Evolutionary conservation across 176 grass and related monocot genomes (phyloP).

Genomic region (Chloris gayana): DNA sequence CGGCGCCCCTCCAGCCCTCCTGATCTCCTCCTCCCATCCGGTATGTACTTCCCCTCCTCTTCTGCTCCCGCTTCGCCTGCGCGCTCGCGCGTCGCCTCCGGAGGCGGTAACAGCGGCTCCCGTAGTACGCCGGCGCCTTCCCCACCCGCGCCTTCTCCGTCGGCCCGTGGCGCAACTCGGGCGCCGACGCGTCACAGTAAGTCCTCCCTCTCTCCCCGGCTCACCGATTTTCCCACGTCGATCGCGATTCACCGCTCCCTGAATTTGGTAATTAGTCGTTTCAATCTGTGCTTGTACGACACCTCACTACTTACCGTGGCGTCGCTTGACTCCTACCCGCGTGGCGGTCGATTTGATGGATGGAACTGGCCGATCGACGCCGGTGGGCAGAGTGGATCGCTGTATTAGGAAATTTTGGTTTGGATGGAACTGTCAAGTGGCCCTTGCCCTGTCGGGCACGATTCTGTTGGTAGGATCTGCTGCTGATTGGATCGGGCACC

Average conservation of each 20-base stretch:
- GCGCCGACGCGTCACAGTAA: slow-evolving; percentile 37
- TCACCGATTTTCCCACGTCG: not conserved
- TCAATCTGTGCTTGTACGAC: not conserved
- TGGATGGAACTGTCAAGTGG: not conserved
- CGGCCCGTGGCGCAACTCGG: not conserved
- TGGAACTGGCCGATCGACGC: not conserved
- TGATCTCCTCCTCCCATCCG: no score
- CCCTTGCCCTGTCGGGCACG: slow-evolving; percentile 3
- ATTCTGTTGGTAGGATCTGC: not conserved
- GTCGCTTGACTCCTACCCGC: slow-evolving; percentile 25
- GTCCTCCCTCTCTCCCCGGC: not conserved
- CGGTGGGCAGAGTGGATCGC: not conserved
- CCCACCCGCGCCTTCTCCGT: slow-evolving; percentile 37
- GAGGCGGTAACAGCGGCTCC: slow-evolving; percentile 31
- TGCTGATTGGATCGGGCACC: not conserved
- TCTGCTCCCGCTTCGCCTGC: slow-evolving; percentile 87
- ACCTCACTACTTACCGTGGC: not conserved
- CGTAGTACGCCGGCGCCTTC: slow-evolving; percentile 40
- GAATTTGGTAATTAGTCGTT: not conserved
- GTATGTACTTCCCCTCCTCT: no score
- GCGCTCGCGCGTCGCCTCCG: slow-evolving; percentile 56
- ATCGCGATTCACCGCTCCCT: not conserved
- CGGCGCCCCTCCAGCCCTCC: no score
- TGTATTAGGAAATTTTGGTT: not conserved
- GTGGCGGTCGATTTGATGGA: not conserved